Evolutionary conservation across 129 eudicot species (phyloP), one percentile per base, ranked within the genome.

Genomic region (Sambucus nigra): DNA sequence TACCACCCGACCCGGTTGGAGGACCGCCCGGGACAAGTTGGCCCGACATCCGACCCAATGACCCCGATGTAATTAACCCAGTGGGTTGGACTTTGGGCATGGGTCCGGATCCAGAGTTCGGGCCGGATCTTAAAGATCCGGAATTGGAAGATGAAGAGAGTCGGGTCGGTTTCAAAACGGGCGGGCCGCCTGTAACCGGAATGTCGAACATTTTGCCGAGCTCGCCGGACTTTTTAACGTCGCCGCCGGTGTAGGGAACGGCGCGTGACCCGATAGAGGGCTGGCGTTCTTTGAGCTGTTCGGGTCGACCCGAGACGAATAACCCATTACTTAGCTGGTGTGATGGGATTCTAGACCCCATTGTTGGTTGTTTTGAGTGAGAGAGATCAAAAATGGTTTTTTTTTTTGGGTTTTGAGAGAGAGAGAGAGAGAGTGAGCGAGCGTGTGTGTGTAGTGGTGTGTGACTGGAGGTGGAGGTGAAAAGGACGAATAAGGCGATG

Each of bases 281-380:
- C 35, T 45, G 76, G 21, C 76, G 80, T 14, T 73, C 78, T 26
- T 79, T 76, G 59, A 16, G 77, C 8, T 68, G 80, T 40, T 86
- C 86, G 63, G 94, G 94, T 25, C 89, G 82, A 55, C 96, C 96
- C 66, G 96, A 87, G 1, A 87, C 96, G 75, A 71, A 74, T 13
- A 87, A 67, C 6, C 96, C 96, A 58, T 69, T 77, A 65, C 89
- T 80, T 47, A 87, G 96, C 81, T 87, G 89, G 80, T 87, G 96
- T 5, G 94, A 83, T 16, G 76, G 94, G 42, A 79, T 83, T 64
- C 94, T 17, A n/a, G 48, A 13, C 21, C 19, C 48, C 48, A 42
- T 42, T 7, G 48, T 4, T 17, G n/a, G 48, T 31, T 31, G 38
- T 3, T 31, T 31, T 31, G 5, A 31, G 38, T 7, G 42, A 35